Conservation (phyloP, 176 grass and related monocot species). For the Areca catechu region DNA sequence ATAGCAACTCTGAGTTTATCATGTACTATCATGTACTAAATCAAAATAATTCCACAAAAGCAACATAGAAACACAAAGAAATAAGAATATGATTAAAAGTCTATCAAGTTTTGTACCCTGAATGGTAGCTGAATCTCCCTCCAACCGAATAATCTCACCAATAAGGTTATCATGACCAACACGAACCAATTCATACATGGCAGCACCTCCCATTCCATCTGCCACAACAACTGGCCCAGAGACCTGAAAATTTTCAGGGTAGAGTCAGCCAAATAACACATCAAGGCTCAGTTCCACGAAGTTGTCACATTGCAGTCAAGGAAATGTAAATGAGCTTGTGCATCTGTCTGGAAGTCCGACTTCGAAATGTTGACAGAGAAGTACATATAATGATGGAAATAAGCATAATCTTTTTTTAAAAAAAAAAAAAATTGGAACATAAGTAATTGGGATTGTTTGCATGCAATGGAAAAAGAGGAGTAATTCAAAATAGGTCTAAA, state of each 20-base stretch:
- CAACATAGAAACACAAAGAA: neutral
- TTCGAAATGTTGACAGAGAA: too few species aligned
- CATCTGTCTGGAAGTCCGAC: too few species aligned
- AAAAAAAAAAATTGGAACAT: too few species aligned
- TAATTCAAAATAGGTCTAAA: too few species aligned
- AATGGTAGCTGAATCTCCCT: constrained; percentile 78
- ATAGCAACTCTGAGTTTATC: too few species aligned
- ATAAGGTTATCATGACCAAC: constrained; percentile 79
- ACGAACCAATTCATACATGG: constrained; percentile 84
- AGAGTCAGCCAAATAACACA: neutral
- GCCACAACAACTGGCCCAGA: constrained; percentile 80
- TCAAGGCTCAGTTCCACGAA: neutral
- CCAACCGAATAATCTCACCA: constrained; percentile 87
- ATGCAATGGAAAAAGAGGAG: too few species aligned
- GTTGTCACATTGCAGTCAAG: neutral
- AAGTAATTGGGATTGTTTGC: too few species aligned
- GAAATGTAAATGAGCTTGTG: neutral
- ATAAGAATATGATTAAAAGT: neutral
- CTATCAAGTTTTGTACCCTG: constrained; percentile 32
- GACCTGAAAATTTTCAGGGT: constrained; percentile 34
- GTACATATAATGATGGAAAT: too few species aligned
- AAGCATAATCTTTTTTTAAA: too few species aligned
- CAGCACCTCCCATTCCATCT: constrained; percentile 84
- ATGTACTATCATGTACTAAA: neutral
- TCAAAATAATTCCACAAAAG: neutral